Evolutionary conservation across 2,329 filamentous ascomycete species (phyloP).

Genomic region (Diaporthe ampelina): DNA sequence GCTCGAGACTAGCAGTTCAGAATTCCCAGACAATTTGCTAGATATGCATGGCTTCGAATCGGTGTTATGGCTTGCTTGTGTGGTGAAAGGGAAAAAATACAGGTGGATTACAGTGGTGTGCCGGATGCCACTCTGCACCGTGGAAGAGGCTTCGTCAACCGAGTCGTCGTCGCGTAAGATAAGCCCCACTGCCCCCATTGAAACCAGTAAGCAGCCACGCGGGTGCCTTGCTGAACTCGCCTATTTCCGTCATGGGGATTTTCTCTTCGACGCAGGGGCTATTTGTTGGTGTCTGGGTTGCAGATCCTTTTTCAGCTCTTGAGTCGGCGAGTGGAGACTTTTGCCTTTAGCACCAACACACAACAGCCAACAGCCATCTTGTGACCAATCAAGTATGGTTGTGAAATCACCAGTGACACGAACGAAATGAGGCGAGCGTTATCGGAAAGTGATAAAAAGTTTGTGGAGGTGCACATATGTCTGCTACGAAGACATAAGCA

Average conservation of each 20-base stretch:
- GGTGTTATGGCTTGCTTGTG: neutral
- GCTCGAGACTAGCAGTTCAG: neutral
- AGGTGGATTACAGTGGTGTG: neutral
- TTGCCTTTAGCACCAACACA: neutral
- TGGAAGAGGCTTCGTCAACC: neutral
- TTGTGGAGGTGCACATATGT: neutral
- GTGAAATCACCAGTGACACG: neutral
- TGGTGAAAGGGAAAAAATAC: neutral
- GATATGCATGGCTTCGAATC: neutral
- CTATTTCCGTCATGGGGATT: neutral
- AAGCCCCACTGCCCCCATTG: neutral
- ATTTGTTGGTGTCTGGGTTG: neutral
- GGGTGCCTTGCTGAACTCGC: neutral
- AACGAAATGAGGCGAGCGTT: slow-evolving; percentile 13
- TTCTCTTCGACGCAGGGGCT: neutral
- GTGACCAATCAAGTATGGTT: neutral
- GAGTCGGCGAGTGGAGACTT: neutral
- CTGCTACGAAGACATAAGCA: neutral
- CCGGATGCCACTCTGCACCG: neutral
- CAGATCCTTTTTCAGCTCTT: slow-evolving; percentile 20
- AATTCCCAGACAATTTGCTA: neutral
- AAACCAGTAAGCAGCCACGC: neutral
- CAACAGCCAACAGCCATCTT: slow-evolving; percentile 11
- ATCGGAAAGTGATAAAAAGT: neutral
- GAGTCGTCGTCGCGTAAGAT: neutral